Evolutionary conservation across 768 basidiomycete genomes (phyloP), one percentile per base, ranked within the genome.

Genomic region (Russula sp.): DNA sequence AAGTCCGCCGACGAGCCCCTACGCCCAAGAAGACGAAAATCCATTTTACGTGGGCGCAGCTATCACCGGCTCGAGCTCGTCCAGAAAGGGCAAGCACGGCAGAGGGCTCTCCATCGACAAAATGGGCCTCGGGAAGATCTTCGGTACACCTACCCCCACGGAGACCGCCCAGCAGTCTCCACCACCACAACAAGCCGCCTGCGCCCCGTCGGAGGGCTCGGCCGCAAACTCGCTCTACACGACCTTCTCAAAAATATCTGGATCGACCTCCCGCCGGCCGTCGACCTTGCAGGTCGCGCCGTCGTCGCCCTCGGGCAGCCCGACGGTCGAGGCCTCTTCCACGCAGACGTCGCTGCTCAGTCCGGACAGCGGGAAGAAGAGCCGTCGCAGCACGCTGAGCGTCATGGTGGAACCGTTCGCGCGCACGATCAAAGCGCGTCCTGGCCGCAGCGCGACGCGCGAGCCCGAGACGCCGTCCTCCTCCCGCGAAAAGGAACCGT

Each of bases 71-170:
- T 27, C 72, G 48, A 78, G 78, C 18, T 76, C 77, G 37, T 76
- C 76, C 18, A 72, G 68, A 57, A 73, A 76, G 42, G 78, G 81
- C 60, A 81, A 86, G 27, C 84, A 87, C 66, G 79, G 80, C 62
- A 84, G 85, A 67, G 88, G 88, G 9, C 76, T 89, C 63, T 90
- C 89, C 4, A 75, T 91, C 67, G 91, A 92, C 77, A 88, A 87
- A 72, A 84, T 92, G 68, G 88, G 86, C 10, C 78, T 93, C 3
- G 83, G 84, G 57, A 91, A 89, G 75, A 82, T 93, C 59, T 87
- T 92, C 59, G 82, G 82, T 37, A 71, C 78, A 18, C 70, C 73
- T 31, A 57, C 68, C 22, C 74, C 73, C 52, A 61, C 73, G 7
- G 75, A 77, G n/a, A 54, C 66, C 8, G 54, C 39, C 2, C 27